These are phyloP conservation scores for Batkoa obscura DNA, from an alignment of 371 early-diverging fungal genomes.

Conservation along the genomic window DNA sequence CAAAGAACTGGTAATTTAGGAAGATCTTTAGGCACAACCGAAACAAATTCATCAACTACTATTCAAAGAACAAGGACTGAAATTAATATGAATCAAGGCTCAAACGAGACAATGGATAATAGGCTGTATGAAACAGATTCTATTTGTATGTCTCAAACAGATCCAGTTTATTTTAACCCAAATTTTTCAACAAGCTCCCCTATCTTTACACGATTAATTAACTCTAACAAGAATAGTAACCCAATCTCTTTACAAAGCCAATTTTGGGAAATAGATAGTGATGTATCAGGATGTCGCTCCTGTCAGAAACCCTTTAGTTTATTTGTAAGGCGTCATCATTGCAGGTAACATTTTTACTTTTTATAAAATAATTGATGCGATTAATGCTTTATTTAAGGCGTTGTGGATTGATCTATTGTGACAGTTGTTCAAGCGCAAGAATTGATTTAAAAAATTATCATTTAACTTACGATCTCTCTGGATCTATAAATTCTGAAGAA, in stretches of 20 bases:
- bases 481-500: background rate
- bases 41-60: no score
- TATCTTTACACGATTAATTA: background rate
- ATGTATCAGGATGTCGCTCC: background rate
- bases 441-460: background rate
- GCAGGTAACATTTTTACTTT: background rate
- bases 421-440: background rate
- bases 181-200: background rate
- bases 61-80: no score
- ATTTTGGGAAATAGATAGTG: background rate
- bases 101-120: no score
- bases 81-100: no score
- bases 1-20: no score
- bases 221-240: background rate
- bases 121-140: no score
- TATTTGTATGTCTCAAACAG: background rate
- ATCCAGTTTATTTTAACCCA: background rate
- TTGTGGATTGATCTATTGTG: constrained; percentile 3
- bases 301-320: constrained; percentile 2
- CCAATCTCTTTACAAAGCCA: background rate
- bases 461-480: background rate
- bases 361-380: background rate
- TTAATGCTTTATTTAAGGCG: background rate
- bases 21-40: no score
- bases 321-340: constrained; percentile 2